Evolutionary conservation across 2,329 filamentous ascomycete genomes (phyloP).

Genomic region (Hypoxylon rubiginosum): DNA sequence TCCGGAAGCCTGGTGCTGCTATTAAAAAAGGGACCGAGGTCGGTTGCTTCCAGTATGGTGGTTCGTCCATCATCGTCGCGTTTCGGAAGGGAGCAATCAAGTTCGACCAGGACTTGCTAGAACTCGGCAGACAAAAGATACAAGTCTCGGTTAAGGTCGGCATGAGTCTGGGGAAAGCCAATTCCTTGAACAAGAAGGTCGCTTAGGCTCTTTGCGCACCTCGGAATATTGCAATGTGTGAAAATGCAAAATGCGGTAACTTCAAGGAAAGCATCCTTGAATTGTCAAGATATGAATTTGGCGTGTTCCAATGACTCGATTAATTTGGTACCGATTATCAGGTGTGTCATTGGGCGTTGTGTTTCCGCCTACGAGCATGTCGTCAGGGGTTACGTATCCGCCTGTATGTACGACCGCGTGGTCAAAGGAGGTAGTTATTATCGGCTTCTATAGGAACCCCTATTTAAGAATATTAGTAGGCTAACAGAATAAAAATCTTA

Average conservation of each 20-base stretch:
- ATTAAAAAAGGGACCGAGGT: constrained; percentile 58
- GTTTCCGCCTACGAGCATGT: no score
- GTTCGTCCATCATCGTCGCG: constrained; percentile 57
- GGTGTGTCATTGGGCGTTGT: neutral
- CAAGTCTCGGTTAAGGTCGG: constrained; percentile 56
- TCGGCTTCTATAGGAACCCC: neutral
- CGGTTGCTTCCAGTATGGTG: constrained; percentile 58
- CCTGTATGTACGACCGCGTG: neutral
- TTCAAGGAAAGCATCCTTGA: neutral
- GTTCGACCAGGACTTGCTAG: constrained; percentile 56
- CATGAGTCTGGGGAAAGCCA: constrained; percentile 52
- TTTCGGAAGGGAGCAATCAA: constrained; percentile 55
- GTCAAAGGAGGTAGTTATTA: neutral
- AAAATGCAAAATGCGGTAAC: no score
- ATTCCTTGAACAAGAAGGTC: constrained; percentile 18
- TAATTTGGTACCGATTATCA: neutral
- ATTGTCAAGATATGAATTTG: neutral
- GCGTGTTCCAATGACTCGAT: neutral
- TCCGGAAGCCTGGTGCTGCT: constrained; percentile 47
- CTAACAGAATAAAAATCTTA: neutral
- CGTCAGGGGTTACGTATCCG: neutral
- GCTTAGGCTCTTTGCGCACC: neutral
- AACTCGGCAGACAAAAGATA: constrained; percentile 51
- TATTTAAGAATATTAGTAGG: neutral
- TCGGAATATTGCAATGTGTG: no score